Evolutionary conservation across 2,329 filamentous ascomycete species (phyloP).

Genomic region (Hypoxylon sp.): DNA sequence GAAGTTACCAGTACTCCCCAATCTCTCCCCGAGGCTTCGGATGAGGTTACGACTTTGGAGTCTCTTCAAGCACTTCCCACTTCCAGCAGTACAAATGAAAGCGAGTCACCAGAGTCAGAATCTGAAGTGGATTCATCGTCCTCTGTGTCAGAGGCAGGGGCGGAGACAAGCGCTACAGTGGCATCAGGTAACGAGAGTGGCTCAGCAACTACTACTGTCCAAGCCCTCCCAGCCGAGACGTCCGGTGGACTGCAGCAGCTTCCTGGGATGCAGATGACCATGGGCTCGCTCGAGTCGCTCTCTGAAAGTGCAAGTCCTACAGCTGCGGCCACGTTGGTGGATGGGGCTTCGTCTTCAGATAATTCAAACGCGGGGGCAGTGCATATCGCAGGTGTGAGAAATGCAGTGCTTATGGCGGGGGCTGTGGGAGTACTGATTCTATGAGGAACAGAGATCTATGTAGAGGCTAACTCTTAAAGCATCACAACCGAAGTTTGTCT

Average conservation of each 20-base stretch:
- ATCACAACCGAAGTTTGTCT: no score
- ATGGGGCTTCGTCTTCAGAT: slow-evolving; percentile 10
- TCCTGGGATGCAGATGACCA: slow-evolving; percentile 21
- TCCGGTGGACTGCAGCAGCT: slow-evolving; percentile 16
- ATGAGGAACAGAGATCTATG: no score
- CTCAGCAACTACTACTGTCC: slow-evolving; percentile 5
- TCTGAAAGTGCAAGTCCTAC: slow-evolving; percentile 11
- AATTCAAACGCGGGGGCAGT: slow-evolving; percentile 22
- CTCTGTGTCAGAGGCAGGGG: slow-evolving; percentile 1
- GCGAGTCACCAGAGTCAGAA: slow-evolving; percentile 6
- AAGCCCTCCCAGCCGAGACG: slow-evolving; percentile 17
- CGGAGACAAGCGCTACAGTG: slow-evolving; percentile 2
- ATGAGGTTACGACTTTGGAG: slow-evolving; percentile 5
- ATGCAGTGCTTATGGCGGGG: slow-evolving; percentile 22
- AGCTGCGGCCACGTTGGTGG: neutral
- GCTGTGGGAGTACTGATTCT: slow-evolving; percentile 18
- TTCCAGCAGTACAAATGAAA: neutral
- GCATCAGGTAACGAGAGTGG: slow-evolving; percentile 11
- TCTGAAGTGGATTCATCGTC: neutral
- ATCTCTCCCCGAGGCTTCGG: slow-evolving; percentile 9
- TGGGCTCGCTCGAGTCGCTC: slow-evolving; percentile 14
- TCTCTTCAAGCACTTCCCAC: slow-evolving; percentile 9
- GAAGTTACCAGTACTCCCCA: slow-evolving; percentile 12
- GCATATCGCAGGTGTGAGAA: slow-evolving; percentile 4
- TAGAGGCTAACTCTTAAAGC: no score